Percentiles rank a stretch among this genome's conserved stretches.
These are phyloP conservation scores for Conticribra weissflogii DNA, from an alignment of 108 stramenopile genomes.

Conservation along the genomic window DNA sequence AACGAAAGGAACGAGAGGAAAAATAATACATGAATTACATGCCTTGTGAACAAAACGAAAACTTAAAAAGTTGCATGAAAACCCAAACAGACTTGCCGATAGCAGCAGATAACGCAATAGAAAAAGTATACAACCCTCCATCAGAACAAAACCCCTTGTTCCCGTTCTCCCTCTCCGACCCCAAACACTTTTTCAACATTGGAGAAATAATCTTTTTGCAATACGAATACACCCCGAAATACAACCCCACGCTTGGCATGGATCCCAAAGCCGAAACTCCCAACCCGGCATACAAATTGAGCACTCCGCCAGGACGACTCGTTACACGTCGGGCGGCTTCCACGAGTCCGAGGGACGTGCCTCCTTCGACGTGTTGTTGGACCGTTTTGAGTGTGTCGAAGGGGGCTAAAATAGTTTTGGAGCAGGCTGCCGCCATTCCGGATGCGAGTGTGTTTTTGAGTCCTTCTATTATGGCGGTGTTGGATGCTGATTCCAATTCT, in stretches of 20 bases:
- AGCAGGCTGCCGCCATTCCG: constrained; percentile 86
- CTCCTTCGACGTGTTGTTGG: constrained; percentile 70
- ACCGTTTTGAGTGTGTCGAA: constrained; percentile 95
- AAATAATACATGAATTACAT: too few relatives aligned
- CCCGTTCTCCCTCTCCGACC: constrained; percentile 22
- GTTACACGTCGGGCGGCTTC: constrained; percentile 66
- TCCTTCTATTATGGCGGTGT: constrained; percentile 69
- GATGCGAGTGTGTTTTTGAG: constrained; percentile 89
- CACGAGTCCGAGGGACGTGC: constrained; percentile 50
- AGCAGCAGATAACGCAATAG: constrained; percentile 85
- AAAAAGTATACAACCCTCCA: constrained; percentile 40
- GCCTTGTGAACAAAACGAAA: neutral
- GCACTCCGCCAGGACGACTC: constrained; percentile 71
- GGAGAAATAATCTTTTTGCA: constrained; percentile 72
- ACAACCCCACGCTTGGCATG: constrained; percentile 87
- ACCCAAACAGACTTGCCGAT: constrained; percentile 44
- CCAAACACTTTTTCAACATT: constrained; percentile 19
- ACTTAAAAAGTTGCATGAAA: neutral
- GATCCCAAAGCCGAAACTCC: constrained; percentile 83
- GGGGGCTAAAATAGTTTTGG: constrained; percentile 87
- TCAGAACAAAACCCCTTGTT: constrained; percentile 15
- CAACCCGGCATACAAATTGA: constrained; percentile 85
- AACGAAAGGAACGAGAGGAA: neutral
- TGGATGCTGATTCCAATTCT: neutral
- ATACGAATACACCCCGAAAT: constrained; percentile 89